A percentile compares a stretch with the other conserved stretches of the same genome.
phyloP scores from a whole-genome alignment of 306 rosid genomes.

The Inga laurina region DNA sequence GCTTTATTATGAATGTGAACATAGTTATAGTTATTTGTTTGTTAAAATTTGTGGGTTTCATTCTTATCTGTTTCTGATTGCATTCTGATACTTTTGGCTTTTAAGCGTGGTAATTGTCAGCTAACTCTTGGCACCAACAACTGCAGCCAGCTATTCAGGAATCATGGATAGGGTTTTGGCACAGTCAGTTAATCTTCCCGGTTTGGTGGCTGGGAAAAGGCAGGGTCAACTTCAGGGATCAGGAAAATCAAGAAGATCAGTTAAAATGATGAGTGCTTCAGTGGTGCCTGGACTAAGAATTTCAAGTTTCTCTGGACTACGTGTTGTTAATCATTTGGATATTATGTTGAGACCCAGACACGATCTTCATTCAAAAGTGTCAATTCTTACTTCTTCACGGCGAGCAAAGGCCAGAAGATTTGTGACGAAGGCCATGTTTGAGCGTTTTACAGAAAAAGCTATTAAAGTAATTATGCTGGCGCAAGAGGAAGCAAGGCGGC shows the following conservation, averaged over 20 bases:
- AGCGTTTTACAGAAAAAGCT: conserved; percentile 93
- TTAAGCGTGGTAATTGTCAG: not conserved
- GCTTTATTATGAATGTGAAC: not conserved
- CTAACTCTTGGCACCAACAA: not conserved
- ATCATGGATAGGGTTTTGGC: conserved; percentile 63
- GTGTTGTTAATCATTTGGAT: conserved; percentile 53
- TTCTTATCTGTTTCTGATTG: not conserved
- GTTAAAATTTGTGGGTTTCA: not conserved
- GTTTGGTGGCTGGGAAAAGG: conserved; percentile 39
- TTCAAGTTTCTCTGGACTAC: conserved; percentile 54
- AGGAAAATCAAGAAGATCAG: conserved; percentile 40
- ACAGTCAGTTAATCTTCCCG: conserved; percentile 57
- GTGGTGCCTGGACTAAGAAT: conserved; percentile 45
- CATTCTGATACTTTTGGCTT: not conserved
- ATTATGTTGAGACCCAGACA: conserved; percentile 37
- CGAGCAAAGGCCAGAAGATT: conserved; percentile 59
- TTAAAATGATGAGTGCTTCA: conserved; percentile 48
- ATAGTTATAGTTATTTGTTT: not conserved
- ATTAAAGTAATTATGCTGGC: conserved; percentile 90
- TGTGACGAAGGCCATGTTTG: conserved; percentile 82
- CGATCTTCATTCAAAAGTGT: conserved; percentile 48
- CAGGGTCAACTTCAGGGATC: conserved; percentile 45
- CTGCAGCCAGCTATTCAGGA: conserved; percentile 32
- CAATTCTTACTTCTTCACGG: conserved; percentile 36
- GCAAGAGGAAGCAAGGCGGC: conserved; percentile 90